phyloP scores from a whole-genome alignment of 2,329 filamentous ascomycete species.

The Volutella citrinella region DNA sequence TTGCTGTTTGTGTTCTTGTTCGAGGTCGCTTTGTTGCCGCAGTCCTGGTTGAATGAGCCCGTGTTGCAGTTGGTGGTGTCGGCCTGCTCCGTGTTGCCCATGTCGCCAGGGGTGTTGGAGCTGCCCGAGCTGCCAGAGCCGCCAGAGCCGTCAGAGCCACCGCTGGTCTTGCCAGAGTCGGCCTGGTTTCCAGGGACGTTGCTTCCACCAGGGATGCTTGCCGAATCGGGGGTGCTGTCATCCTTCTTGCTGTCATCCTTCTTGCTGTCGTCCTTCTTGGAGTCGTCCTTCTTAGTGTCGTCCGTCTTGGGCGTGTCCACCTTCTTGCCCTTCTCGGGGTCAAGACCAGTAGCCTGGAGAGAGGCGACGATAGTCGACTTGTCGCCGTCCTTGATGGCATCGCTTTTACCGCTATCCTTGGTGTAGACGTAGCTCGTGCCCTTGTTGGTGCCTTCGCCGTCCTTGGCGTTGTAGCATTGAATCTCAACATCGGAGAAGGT shows the following conservation, averaged over 20 bases:
- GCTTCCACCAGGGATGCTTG: too few species aligned
- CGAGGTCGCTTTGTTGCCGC: slow-evolving; percentile 19
- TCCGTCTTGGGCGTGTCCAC: slow-evolving; percentile 12
- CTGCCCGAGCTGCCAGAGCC: slow-evolving; percentile 12
- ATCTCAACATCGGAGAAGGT: slow-evolving; percentile 75
- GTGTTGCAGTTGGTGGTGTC: slow-evolving; percentile 32
- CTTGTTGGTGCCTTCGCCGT: slow-evolving; percentile 63
- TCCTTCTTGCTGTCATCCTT: slow-evolving; percentile 1
- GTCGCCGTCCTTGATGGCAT: slow-evolving; percentile 73
- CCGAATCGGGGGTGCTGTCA: too few species aligned
- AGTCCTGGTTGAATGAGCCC: slow-evolving; percentile 40
- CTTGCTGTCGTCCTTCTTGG: slow-evolving; percentile 11
- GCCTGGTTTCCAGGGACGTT: not conserved
- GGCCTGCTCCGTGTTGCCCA: slow-evolving; percentile 13
- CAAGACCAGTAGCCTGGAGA: slow-evolving; percentile 74
- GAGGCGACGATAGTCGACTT: slow-evolving; percentile 75
- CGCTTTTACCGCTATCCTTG: slow-evolving; percentile 62
- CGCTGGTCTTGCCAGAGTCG: not conserved
- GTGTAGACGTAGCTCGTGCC: slow-evolving; percentile 76
- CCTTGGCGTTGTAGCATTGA: slow-evolving; percentile 72
- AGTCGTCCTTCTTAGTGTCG: slow-evolving; percentile 10
- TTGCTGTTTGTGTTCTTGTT: slow-evolving; percentile 33
- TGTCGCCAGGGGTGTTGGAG: slow-evolving; percentile 7
- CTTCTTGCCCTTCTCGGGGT: slow-evolving; percentile 56
- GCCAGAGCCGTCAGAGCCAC: slow-evolving; percentile 4